Percentiles rank a stretch among this genome's conserved stretches.
These are phyloP conservation scores for Coniochaeta sp. DNA, from an alignment of 2,329 filamentous ascomycete genomes.

Conservation along the genomic window DNA sequence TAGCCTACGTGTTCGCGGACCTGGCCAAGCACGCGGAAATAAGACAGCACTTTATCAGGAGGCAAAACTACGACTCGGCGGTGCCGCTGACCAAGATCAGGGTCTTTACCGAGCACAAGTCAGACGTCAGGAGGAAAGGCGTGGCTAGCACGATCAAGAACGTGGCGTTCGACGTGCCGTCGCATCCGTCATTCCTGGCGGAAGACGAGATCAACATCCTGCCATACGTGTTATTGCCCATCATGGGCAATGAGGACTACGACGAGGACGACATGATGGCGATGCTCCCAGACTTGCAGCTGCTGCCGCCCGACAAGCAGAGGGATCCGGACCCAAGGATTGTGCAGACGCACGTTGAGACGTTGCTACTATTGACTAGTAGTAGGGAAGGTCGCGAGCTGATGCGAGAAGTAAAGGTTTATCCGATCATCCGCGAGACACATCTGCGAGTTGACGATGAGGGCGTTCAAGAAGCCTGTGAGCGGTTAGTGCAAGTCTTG, in stretches of 20 bases:
- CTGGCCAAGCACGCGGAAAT: slow-evolving; percentile 74
- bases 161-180: slow-evolving; percentile 70
- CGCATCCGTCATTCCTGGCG: slow-evolving; percentile 63
- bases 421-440: slow-evolving; percentile 81
- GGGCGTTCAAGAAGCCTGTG: slow-evolving; percentile 73
- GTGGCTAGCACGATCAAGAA: slow-evolving; percentile 97
- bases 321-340: slow-evolving; percentile 71
- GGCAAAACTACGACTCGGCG: slow-evolving; percentile 70
- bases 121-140: slow-evolving; percentile 77
- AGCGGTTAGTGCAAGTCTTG: slow-evolving; percentile 81
- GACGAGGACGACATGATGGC: slow-evolving; percentile 75
- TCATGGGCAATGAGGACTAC: slow-evolving; percentile 84
- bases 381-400: slow-evolving; percentile 67
- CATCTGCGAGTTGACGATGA: slow-evolving; percentile 74
- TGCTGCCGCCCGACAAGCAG: slow-evolving; percentile 82
- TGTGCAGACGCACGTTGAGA: slow-evolving; percentile 83
- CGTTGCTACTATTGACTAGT: slow-evolving; percentile 73
- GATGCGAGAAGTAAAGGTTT: slow-evolving; percentile 72
- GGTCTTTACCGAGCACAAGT: slow-evolving; percentile 89
- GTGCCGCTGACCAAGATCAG: slow-evolving; percentile 89
- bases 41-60: slow-evolving; percentile 64
- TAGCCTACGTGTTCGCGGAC: slow-evolving; percentile 91
- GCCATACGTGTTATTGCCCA: slow-evolving; percentile 80
- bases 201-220: slow-evolving; percentile 71
- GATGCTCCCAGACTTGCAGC: slow-evolving; percentile 86